Evolutionary conservation across 1,284 basidiomycete species (phyloP).

Genomic region (Mycosarcoma mackinlayi): DNA sequence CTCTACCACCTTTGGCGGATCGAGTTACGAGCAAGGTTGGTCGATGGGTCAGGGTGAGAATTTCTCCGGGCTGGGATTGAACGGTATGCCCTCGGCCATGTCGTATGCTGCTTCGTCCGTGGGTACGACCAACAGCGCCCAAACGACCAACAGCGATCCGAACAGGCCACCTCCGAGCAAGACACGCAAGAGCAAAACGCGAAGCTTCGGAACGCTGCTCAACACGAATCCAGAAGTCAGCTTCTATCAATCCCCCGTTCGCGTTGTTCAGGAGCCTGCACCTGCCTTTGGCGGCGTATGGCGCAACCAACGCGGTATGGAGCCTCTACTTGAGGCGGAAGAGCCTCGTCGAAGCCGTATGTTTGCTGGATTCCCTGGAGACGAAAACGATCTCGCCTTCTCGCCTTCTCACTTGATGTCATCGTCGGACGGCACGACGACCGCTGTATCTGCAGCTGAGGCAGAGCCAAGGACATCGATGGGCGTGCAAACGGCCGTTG

Average conservation of each 20-base stretch:
- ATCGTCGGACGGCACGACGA: slow-evolving; percentile 2
- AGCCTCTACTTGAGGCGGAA: slow-evolving; percentile 18
- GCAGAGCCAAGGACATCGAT: background rate
- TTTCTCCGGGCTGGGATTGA: slow-evolving; percentile 11
- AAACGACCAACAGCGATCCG: slow-evolving; percentile 33
- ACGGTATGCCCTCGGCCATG: slow-evolving; percentile 19
- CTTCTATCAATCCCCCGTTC: slow-evolving; percentile 52
- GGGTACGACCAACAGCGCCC: slow-evolving; percentile 19
- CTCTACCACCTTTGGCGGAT: slow-evolving; percentile 7
- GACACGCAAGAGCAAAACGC: slow-evolving; percentile 34
- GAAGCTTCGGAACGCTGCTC: slow-evolving; percentile 38
- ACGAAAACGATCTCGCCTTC: slow-evolving; percentile 4
- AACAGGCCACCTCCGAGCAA: slow-evolving; percentile 29
- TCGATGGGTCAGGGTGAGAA: slow-evolving; percentile 6
- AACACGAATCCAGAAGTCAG: slow-evolving; percentile 42
- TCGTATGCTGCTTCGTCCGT: slow-evolving; percentile 34
- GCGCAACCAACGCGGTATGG: slow-evolving; percentile 12
- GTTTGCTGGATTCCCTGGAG: slow-evolving; percentile 13
- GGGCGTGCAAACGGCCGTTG: slow-evolving; percentile 16
- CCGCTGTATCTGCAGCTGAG: slow-evolving; percentile 7
- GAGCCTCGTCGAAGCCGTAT: slow-evolving; percentile 27
- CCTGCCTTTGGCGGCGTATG: slow-evolving; percentile 8
- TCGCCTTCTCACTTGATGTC: background rate
- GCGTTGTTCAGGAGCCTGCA: slow-evolving; percentile 23
- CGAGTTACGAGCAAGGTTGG: slow-evolving; percentile 18